Evolutionary conservation across 192 early-diverging fungal species (phyloP).

Genomic region (Tieghemiomyces parasiticus): DNA sequence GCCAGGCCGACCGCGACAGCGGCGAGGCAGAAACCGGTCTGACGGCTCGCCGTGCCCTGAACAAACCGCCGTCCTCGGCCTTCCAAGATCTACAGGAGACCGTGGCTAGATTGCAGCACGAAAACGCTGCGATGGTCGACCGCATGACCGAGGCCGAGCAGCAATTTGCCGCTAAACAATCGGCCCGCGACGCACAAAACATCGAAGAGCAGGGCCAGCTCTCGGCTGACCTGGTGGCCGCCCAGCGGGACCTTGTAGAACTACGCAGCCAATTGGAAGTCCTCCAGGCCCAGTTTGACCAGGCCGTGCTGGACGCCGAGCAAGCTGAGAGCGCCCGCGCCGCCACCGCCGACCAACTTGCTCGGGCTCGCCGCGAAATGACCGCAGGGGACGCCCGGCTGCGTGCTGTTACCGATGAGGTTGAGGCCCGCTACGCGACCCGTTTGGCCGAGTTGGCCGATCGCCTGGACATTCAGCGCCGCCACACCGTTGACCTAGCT

Average conservation of each 20-base stretch:
- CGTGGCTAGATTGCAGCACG: constrained; percentile 7
- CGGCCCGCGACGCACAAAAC: neutral
- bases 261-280: constrained; percentile 8
- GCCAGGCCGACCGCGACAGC: neutral
- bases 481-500: constrained; percentile 23
- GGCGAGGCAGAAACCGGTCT: no score
- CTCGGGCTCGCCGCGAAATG: constrained; percentile 19
- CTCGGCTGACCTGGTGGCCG: neutral
- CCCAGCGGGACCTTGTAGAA: constrained; percentile 9
- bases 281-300: constrained; percentile 8
- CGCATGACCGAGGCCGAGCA: neutral
- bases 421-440: constrained; percentile 11
- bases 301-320: constrained; percentile 3
- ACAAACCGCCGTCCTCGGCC: no score
- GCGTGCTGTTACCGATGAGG: constrained; percentile 13
- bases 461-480: constrained; percentile 24
- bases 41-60: no score
- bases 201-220: neutral
- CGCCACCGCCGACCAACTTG: constrained; percentile 13
- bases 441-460: constrained; percentile 7
- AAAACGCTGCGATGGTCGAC: constrained; percentile 3
- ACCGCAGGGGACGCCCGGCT: constrained; percentile 16
- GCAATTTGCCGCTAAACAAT: neutral
- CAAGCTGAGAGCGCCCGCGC: neutral
- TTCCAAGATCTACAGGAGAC: constrained; percentile 11